Evolutionary conservation across 257 asterid species (phyloP).

Genomic region (Leptodermis oblonga): DNA sequence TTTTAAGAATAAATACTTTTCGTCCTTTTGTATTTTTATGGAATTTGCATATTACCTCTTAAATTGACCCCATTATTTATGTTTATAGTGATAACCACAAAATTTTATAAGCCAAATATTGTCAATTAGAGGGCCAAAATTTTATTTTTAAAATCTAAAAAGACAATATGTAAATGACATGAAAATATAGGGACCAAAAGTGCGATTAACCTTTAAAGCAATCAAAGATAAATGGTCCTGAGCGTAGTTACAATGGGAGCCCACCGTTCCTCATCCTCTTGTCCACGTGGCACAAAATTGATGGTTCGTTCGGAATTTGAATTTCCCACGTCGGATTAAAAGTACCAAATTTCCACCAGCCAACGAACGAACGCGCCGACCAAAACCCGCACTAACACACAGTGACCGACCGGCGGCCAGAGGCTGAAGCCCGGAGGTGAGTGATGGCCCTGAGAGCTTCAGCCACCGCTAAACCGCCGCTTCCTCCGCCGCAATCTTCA

Average conservation of each 20-base stretch:
- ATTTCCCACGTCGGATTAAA: conserved; percentile 17
- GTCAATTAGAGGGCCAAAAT: too few relatives aligned
- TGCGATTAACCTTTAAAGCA: too few relatives aligned
- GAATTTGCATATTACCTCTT: too few relatives aligned
- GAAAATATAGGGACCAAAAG: too few relatives aligned
- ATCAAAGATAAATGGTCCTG: too few relatives aligned
- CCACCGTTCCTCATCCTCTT: conserved; percentile 18
- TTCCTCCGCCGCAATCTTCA: conserved; percentile 28
- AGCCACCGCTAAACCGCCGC: conserved; percentile 58
- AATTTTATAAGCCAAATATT: too few relatives aligned
- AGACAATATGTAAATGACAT: too few relatives aligned
- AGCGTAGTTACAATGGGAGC: background rate
- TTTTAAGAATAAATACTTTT: too few relatives aligned
- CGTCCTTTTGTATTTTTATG: too few relatives aligned
- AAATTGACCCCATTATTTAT: too few relatives aligned
- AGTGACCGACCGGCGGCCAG: conserved; percentile 25
- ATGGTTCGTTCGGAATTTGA: conserved; percentile 7
- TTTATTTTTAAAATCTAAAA: too few relatives aligned
- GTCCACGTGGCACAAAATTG: conserved; percentile 22
- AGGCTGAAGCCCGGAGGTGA: conserved; percentile 28
- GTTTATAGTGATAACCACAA: too few relatives aligned
- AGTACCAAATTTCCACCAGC: conserved; percentile 9
- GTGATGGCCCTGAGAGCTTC: conserved; percentile 80
- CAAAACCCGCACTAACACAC: background rate
- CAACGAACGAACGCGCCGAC: conserved; percentile 3